Conservation (phyloP, 2,329 filamentous ascomycete genomes). For the Scedosporium dehoogii region DNA sequence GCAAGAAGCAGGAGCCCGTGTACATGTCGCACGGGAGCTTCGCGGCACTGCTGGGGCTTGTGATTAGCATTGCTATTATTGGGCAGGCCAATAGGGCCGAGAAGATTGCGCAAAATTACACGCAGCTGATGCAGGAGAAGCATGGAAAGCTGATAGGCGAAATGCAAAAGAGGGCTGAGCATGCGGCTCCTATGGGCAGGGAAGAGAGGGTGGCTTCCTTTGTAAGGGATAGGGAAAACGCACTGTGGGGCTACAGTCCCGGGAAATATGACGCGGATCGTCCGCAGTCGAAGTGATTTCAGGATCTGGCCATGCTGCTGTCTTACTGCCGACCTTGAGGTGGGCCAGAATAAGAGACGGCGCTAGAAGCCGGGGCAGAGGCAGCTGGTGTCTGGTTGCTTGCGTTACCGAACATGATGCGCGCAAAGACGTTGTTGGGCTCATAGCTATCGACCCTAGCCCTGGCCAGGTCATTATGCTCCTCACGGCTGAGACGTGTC, state of each 20-base stretch:
- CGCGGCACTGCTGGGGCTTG: constrained; percentile 58
- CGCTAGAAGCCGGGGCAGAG: too few species aligned
- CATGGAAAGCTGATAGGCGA: constrained; percentile 55
- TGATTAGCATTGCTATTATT: constrained; percentile 55
- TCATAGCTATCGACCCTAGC: background rate
- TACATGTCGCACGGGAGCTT: constrained; percentile 77
- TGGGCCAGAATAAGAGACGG: background rate
- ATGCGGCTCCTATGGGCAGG: constrained; percentile 35
- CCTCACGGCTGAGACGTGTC: background rate
- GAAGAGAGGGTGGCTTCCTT: constrained; percentile 63
- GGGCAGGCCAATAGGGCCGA: constrained; percentile 63
- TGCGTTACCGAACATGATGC: background rate
- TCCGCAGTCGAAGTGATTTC: background rate
- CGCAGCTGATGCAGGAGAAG: constrained; percentile 58
- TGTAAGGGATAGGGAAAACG: constrained; percentile 51
- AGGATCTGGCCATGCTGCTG: background rate
- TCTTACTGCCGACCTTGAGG: background rate
- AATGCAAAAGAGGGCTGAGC: constrained; percentile 37
- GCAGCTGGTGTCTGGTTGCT: too few species aligned
- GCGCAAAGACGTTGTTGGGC: background rate
- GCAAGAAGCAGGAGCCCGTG: constrained; percentile 41
- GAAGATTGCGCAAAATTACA: constrained; percentile 47
- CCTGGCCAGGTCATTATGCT: background rate
- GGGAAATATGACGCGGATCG: background rate
- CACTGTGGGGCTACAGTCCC: constrained; percentile 10